Conservation (phyloP, 2,329 filamentous ascomycete species). For the Penicillium polonicum region DNA sequence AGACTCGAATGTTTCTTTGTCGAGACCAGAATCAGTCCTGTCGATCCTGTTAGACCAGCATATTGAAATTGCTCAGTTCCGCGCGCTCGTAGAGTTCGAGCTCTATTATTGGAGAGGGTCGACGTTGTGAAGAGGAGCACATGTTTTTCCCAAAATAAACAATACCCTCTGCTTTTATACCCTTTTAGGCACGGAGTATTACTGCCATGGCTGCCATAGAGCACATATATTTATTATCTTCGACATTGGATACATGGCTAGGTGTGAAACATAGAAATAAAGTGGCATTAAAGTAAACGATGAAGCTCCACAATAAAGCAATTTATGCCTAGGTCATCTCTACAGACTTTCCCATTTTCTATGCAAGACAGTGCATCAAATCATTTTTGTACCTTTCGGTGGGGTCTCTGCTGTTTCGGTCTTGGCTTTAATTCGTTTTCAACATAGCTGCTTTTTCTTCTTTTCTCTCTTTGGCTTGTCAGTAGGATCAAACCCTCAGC, state of each 20-base stretch:
- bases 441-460: no score
- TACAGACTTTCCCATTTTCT: no score
- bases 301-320: not conserved
- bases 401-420: no score
- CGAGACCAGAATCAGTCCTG: not conserved
- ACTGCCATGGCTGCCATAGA: not conserved
- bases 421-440: no score
- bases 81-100: not conserved
- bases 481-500: no score
- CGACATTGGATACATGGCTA: not conserved
- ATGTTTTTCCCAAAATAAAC: not conserved
- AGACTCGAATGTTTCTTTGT: not conserved
- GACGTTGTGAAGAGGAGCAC: not conserved
- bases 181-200: not conserved
- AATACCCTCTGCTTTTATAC: not conserved
- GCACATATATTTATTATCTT: not conserved
- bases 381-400: no score
- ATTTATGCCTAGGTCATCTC: not conserved
- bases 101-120: not conserved
- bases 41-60: not conserved
- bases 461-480: no score
- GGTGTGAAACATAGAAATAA: not conserved
- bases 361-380: no score
- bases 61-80: not conserved
- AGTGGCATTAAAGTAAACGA: not conserved